Evolutionary conservation across 2,329 filamentous ascomycete genomes (phyloP).

Genomic region (Grosmannia huntii): DNA sequence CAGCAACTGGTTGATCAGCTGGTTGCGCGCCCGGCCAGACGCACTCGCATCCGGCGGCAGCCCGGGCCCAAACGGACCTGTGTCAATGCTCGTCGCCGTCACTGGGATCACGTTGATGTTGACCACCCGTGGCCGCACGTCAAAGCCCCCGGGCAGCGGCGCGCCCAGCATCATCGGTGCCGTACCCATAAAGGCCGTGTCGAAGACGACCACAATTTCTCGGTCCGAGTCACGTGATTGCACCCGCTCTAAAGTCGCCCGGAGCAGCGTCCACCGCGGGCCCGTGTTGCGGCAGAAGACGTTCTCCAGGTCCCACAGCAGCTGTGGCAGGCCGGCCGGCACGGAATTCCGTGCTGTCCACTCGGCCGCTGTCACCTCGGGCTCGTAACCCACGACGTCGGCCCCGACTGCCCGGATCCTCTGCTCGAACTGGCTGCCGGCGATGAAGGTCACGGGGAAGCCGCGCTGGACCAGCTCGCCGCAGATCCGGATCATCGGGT

Average conservation of each 20-base stretch:
- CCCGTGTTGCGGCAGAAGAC: neutral
- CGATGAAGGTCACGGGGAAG: neutral
- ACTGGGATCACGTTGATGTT: slow-evolving; percentile 3
- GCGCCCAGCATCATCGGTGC: slow-evolving; percentile 5
- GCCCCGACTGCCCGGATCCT: neutral
- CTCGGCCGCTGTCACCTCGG: neutral
- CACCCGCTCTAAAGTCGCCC: neutral
- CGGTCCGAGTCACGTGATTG: neutral
- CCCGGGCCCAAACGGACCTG: slow-evolving; percentile 4
- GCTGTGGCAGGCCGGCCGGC: neutral
- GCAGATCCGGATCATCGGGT: neutral
- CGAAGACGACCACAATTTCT: slow-evolving; percentile 3
- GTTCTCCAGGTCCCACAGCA: neutral
- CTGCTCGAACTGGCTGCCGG: neutral
- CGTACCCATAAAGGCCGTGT: slow-evolving; percentile 1
- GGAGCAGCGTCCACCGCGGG: neutral
- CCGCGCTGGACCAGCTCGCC: slow-evolving; percentile 5
- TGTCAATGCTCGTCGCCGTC: slow-evolving; percentile 2
- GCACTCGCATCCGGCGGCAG: slow-evolving; percentile 3
- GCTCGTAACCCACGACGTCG: neutral
- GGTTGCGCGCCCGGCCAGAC: slow-evolving; percentile 7
- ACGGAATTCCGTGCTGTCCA: neutral
- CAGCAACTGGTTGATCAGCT: slow-evolving; percentile 1
- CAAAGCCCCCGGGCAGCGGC: slow-evolving; percentile 3
- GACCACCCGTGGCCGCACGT: neutral